phyloP scores from a whole-genome alignment of 176 grass and related monocot genomes.

The Metroxylon sagu region DNA sequence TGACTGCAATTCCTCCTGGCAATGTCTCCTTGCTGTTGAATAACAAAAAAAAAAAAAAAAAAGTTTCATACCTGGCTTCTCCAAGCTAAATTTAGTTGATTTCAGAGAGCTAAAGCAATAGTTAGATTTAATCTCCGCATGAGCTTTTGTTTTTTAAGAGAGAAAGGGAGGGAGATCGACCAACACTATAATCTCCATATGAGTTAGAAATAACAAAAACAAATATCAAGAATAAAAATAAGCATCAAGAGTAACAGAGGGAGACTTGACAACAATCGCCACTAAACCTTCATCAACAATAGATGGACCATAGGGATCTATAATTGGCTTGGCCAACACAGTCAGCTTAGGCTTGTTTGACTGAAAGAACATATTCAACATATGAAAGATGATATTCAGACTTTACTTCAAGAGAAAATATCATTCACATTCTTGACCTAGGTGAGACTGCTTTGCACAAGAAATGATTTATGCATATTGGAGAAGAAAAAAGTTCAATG shows the following conservation, averaged over 20 bases:
- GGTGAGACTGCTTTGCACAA: background rate
- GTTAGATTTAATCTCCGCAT: too few relatives aligned
- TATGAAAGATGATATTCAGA: too few relatives aligned
- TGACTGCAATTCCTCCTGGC: slow-evolving; percentile 59
- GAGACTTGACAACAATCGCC: slow-evolving; percentile 85
- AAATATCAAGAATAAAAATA: slow-evolving; percentile 13
- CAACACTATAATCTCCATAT: background rate
- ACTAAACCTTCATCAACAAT: slow-evolving; percentile 53
- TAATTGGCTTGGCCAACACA: slow-evolving; percentile 52
- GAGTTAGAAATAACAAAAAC: background rate
- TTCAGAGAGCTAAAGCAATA: too few relatives aligned
- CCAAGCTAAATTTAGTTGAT: too few relatives aligned
- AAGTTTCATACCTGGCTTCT: too few relatives aligned
- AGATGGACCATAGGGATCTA: slow-evolving; percentile 77
- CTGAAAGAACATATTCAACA: slow-evolving; percentile 22
- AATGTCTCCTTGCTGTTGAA: slow-evolving; percentile 82
- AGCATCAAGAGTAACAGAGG: slow-evolving; percentile 6
- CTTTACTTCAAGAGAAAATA: background rate
- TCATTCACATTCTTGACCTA: background rate
- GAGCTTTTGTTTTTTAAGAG: too few relatives aligned
- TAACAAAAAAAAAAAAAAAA: background rate
- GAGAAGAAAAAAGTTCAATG: too few relatives aligned
- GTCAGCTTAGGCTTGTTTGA: slow-evolving; percentile 56
- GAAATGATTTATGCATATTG: too few relatives aligned
- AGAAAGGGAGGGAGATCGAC: too few relatives aligned